phyloP scores from a whole-genome alignment of 2,329 filamentous ascomycete species.

The Trichoderma hamatum region DNA sequence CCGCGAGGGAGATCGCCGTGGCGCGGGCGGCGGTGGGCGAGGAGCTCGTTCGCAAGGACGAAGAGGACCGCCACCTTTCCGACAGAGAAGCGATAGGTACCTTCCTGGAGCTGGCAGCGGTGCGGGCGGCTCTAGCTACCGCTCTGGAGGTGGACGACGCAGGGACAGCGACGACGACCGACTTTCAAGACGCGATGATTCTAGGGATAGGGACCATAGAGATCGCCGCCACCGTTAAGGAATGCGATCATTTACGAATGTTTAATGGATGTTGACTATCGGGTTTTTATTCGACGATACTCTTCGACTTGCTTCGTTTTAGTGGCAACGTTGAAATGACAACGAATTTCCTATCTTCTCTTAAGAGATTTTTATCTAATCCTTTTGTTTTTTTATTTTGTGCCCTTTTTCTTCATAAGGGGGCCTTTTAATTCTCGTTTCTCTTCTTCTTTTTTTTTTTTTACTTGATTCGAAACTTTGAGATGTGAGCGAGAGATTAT shows the following conservation, averaged over 20 bases:
- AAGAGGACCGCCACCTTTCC: conserved; percentile 32
- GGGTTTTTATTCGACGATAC: not conserved
- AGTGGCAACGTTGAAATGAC: not conserved
- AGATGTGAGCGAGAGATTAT: not conserved
- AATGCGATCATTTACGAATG: not conserved
- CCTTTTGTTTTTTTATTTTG: not conserved
- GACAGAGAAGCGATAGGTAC: conserved; percentile 41
- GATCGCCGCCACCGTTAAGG: conserved; percentile 26
- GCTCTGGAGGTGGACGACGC: conserved; percentile 19
- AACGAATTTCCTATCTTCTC: not conserved
- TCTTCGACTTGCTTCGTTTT: not conserved
- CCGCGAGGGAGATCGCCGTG: conserved; percentile 47
- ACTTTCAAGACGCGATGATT: conserved; percentile 13
- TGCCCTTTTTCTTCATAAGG: not conserved
- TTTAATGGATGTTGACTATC: not conserved
- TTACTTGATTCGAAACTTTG: not conserved
- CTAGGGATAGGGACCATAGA: conserved; percentile 20
- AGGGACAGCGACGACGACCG: conserved; percentile 30
- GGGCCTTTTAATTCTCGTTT: not conserved
- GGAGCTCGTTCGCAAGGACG: conserved; percentile 39
- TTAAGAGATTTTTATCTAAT: not conserved
- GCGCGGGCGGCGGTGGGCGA: conserved; percentile 36
- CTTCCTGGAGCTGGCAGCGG: conserved; percentile 35
- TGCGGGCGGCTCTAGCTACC: conserved; percentile 33
- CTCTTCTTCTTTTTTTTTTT: not conserved